Conservation (phyloP, 306 rosid genomes). For the Trichosanthes cucumerina region DNA sequence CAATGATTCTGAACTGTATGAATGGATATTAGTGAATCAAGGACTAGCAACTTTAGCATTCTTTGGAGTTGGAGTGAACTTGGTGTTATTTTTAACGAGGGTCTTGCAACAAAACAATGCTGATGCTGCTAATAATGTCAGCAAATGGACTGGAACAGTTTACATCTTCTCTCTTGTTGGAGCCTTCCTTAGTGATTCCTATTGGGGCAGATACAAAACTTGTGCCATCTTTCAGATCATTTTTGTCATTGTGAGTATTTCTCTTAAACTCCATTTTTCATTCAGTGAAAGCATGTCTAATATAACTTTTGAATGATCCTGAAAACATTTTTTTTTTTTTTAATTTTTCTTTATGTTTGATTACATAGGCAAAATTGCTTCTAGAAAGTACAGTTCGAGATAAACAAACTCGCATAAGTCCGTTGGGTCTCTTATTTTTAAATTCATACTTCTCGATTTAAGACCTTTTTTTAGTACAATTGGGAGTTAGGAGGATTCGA, state of each 20-base stretch:
- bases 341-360: too few species aligned
- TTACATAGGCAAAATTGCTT: too few species aligned
- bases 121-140: conserved; percentile 67
- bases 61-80: conserved; percentile 81
- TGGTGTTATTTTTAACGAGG: conserved; percentile 69
- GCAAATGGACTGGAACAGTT: conserved; percentile 92
- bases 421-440: too few species aligned
- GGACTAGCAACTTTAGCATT: conserved; percentile 77
- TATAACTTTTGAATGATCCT: too few species aligned
- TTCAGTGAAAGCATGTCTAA: too few species aligned
- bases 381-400: too few species aligned
- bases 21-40: conserved; percentile 57
- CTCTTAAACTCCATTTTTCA: too few species aligned
- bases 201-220: conserved; percentile 87
- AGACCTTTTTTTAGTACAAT: too few species aligned
- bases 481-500: too few species aligned
- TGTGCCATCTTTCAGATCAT: conserved; percentile 71
- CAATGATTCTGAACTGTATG: neutral
- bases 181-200: conserved; percentile 85
- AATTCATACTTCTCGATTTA: too few species aligned
- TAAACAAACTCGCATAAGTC: too few species aligned
- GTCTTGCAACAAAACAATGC: conserved; percentile 71
- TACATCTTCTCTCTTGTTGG: conserved; percentile 85
- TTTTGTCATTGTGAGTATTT: conserved; percentile 58
- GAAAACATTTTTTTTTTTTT: too few species aligned